These are phyloP conservation scores for Pseudopyricularia cyperi DNA, from an alignment of 2,329 filamentous ascomycete genomes.

Conservation along the genomic window DNA sequence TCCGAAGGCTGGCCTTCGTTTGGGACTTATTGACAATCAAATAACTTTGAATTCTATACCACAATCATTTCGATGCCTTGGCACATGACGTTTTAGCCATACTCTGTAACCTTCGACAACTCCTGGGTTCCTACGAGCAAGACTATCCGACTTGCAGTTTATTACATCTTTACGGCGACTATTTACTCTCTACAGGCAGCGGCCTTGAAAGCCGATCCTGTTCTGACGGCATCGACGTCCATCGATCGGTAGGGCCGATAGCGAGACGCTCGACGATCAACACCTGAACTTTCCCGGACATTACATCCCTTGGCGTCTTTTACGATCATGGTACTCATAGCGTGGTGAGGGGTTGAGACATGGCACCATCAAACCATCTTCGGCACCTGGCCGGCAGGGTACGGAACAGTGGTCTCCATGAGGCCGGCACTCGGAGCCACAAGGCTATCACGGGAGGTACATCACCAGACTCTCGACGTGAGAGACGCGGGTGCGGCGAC, in stretches of 20 bases:
- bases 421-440: background rate
- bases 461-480: slow-evolving; percentile 2
- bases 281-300: background rate
- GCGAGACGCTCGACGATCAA: background rate
- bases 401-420: background rate
- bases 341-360: background rate
- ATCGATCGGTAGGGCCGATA: background rate
- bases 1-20: slow-evolving; percentile 1
- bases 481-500: slow-evolving; percentile 3
- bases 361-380: background rate
- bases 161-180: background rate
- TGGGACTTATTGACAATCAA: too few species aligned
- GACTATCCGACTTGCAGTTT: background rate
- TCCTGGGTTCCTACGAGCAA: background rate
- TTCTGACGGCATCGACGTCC: too few species aligned
- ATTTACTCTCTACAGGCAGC: background rate
- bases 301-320: background rate
- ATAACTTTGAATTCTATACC: background rate
- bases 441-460: slow-evolving; percentile 4
- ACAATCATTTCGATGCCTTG: background rate
- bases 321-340: background rate
- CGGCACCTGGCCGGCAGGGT: background rate
- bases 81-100: too few species aligned
- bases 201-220: too few species aligned
- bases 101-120: too few species aligned